phyloP scores from a whole-genome alignment of 2,329 filamentous ascomycete genomes.

The Diaporthe ampelina region DNA sequence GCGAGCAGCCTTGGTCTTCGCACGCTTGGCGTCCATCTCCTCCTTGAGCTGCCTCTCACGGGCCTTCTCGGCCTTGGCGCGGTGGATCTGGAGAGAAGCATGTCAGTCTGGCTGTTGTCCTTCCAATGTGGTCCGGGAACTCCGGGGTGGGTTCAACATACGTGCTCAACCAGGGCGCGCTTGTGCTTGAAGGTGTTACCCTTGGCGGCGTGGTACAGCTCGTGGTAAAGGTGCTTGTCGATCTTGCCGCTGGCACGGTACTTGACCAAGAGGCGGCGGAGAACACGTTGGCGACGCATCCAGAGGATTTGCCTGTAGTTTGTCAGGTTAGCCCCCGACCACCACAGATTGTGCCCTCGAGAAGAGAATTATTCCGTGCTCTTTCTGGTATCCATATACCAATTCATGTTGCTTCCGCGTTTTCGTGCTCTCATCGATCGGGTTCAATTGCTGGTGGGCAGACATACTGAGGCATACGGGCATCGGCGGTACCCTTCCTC shows the following conservation, averaged over 20 bases:
- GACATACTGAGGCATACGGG: constrained; percentile 96
- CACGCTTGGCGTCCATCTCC: constrained; percentile 99
- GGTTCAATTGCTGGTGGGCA: constrained; percentile 1
- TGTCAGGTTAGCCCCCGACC: constrained; percentile 45
- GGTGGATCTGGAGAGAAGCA: constrained; percentile 83
- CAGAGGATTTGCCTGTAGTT: constrained; percentile 89
- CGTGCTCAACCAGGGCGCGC: constrained; percentile 99
- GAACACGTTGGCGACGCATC: constrained; percentile 99
- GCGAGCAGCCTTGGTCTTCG: constrained; percentile 99
- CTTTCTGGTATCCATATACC: constrained; percentile 12
- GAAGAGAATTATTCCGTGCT: constrained; percentile 15
- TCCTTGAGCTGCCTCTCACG: constrained; percentile 97
- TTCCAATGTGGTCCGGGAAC: not conserved
- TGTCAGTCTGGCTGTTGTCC: constrained; percentile 31
- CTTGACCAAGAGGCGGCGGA: constrained; percentile 99
- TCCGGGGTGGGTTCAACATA: constrained; percentile 69
- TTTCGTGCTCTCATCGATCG: constrained; percentile 11
- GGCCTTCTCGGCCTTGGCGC: constrained; percentile 99
- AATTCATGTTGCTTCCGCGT: constrained; percentile 2
- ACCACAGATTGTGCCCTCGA: not conserved
- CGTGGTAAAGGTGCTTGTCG: constrained; percentile 99
- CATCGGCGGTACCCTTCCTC: constrained; percentile 99
- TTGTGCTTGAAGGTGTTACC: constrained; percentile 99
- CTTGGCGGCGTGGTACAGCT: constrained; percentile 99
- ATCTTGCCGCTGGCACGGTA: constrained; percentile 99